phyloP scores from a whole-genome alignment of 2,329 filamentous ascomycete species.

The Fusarium praegraminearum region DNA sequence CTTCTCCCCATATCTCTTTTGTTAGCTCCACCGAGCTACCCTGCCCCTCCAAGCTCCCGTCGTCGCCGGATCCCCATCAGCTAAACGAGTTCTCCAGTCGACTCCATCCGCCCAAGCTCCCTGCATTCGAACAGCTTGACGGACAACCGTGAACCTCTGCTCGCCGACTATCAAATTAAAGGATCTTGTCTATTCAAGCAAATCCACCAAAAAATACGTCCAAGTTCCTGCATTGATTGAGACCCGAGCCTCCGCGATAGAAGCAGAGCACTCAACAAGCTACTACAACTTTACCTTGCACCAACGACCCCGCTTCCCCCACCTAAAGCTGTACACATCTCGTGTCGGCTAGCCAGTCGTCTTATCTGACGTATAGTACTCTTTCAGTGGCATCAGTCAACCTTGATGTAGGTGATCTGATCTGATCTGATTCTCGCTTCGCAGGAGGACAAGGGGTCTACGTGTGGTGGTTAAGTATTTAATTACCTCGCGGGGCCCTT shows the following conservation, averaged over 20 bases:
- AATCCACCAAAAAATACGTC: not conserved
- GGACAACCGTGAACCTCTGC: not conserved
- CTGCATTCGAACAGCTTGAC: not conserved
- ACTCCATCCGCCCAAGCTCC: conserved; percentile 2
- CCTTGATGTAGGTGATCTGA: conserved; percentile 48
- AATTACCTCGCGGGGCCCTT: conserved; percentile 29
- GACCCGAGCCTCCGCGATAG: conserved; percentile 21
- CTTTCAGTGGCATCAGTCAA: conserved; percentile 41
- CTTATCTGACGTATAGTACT: conserved; percentile 47
- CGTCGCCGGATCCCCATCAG: conserved; percentile 33
- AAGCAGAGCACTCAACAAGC: conserved; percentile 37
- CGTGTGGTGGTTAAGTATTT: conserved; percentile 35
- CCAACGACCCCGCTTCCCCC: conserved; percentile 46
- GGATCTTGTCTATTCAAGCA: not conserved
- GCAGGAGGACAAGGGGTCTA: conserved; percentile 31
- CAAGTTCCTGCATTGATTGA: conserved; percentile 23
- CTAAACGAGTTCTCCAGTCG: conserved; percentile 17
- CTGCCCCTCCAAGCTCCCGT: conserved; percentile 30
- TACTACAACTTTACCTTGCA: conserved; percentile 45
- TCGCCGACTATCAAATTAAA: not conserved
- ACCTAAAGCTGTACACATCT: conserved; percentile 43
- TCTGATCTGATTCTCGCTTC: conserved; percentile 47
- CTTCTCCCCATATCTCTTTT: conserved; percentile 30
- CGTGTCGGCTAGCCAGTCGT: conserved; percentile 42
- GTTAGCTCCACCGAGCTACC: conserved; percentile 33